Evolutionary conservation across 371 early-diverging fungal genomes (phyloP).

Genomic region (Apophysomyces trapeziformis): DNA sequence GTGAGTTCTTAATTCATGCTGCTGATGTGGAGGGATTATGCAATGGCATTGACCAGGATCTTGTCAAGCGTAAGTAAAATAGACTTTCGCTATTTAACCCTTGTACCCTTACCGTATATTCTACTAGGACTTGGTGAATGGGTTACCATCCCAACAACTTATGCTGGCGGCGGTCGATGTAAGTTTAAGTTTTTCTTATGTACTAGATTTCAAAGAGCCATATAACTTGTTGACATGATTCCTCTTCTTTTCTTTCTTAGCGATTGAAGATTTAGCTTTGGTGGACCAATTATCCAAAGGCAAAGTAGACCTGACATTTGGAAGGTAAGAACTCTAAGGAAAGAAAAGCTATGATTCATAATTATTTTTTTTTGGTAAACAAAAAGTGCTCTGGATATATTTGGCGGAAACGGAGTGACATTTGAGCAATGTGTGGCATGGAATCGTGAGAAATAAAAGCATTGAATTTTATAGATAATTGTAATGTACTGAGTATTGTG

Average conservation of each 20-base stretch:
- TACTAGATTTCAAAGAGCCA: background rate
- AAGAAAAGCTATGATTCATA: background rate
- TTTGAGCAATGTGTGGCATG: slow-evolving; percentile 85
- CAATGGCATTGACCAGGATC: slow-evolving; percentile 88
- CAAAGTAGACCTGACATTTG: slow-evolving; percentile 92
- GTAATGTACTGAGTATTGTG: too few species aligned
- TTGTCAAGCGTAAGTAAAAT: slow-evolving; percentile 71
- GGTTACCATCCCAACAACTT: slow-evolving; percentile 90
- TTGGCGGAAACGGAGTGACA: slow-evolving; percentile 87
- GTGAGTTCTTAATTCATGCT: slow-evolving; percentile 96
- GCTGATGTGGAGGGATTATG: slow-evolving; percentile 98
- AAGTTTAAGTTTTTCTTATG: slow-evolving; percentile 24
- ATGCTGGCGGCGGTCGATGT: slow-evolving; percentile 94
- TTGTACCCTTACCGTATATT: background rate
- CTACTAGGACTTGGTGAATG: slow-evolving; percentile 77
- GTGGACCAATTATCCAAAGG: slow-evolving; percentile 83
- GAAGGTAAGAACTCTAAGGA: slow-evolving; percentile 59
- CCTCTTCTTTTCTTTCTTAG: slow-evolving; percentile 28
- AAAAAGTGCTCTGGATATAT: slow-evolving; percentile 92
- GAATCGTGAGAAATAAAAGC: slow-evolving; percentile 45
- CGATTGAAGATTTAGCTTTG: slow-evolving; percentile 76
- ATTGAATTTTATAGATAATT: background rate
- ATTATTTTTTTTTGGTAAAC: background rate
- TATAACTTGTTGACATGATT: too few species aligned
- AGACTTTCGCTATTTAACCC: background rate